Base-by-base conservation (phyloP, 257 asterid genomes). In the Capsicum baccatum region DNA sequence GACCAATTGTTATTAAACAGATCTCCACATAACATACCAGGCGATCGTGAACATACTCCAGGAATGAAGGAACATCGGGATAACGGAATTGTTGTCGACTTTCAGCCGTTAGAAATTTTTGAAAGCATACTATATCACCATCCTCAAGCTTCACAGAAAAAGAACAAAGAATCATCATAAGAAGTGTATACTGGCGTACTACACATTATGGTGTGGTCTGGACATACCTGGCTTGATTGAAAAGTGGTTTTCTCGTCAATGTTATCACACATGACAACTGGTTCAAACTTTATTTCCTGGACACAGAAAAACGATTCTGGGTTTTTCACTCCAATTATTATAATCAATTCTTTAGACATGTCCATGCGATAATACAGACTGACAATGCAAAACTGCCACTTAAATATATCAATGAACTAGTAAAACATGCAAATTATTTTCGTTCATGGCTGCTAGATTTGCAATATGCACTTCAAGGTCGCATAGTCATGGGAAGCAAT, bases 41-140 rank as follows among this genome's bases (percentile, higher is more conserved):
- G 88, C 99, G 96, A 86, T 95, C 95, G 83, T 92, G 91, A 88
- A 94, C 97, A 81, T 93, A 95, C 87, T 95, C 98, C 93, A 97
- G 87, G 85, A 86, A 97, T 48, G 93, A 91, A 84, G 98, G 98
- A 86, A 94, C 97, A 55, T 93, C 94, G 60, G 95, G 94, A 89
- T 88, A 94, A 83, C 96, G 95, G 50, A 88, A 15, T 88, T 85
- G 89, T 86, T 89, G 91, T 79, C 91, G 94, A 93, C 73, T 85
- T 85, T 92, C 98, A 66, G 91, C 83, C 9, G 87, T 80, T 82
- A 87, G 91, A 47, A 89, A 88, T 84, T 95, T 94, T 83, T 97
- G 99, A 91, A 94, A 94, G 91, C 99, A 97, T 86, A 97, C 90
- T 60, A 97, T 94, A 85, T 97, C 99, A 79, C 99, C 99, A 85